Evolutionary conservation across 352 stramenopile species (phyloP).

Genomic region (Phytophthora tentaculata): DNA sequence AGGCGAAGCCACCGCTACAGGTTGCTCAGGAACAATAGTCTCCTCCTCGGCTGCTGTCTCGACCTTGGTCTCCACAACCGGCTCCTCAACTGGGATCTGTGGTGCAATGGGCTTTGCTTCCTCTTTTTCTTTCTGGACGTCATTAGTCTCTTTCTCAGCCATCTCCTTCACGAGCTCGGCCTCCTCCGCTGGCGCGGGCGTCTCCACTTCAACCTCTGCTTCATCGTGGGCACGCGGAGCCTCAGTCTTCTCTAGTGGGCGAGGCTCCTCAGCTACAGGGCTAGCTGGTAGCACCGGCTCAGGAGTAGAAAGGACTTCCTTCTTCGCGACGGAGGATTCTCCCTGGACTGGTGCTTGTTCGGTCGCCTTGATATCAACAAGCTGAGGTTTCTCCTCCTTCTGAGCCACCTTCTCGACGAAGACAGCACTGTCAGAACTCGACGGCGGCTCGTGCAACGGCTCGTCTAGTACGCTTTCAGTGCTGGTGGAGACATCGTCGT

Average conservation of each 20-base stretch:
- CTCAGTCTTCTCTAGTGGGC: slow-evolving; percentile 9
- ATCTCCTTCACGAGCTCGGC: slow-evolving; percentile 1
- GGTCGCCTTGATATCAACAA: slow-evolving; percentile 7
- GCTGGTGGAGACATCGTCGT: slow-evolving; percentile 43
- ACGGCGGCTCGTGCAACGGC: slow-evolving; percentile 24
- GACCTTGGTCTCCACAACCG: background rate
- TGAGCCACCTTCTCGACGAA: background rate
- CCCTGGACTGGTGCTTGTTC: slow-evolving; percentile 9
- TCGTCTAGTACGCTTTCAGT: slow-evolving; percentile 46
- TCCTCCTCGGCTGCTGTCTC: slow-evolving; percentile 9
- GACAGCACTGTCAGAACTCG: slow-evolving; percentile 15
- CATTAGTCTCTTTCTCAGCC: slow-evolving; percentile 9
- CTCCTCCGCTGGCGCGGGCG: slow-evolving; percentile 8
- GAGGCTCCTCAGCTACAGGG: slow-evolving; percentile 17
- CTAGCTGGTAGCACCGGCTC: slow-evolving; percentile 7
- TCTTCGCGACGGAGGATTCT: slow-evolving; percentile 5
- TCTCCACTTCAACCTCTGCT: slow-evolving; percentile 22
- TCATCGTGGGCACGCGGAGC: slow-evolving; percentile 14
- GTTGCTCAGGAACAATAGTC: background rate
- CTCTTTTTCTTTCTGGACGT: slow-evolving; percentile 12
- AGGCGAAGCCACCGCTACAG: background rate
- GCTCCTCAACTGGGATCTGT: slow-evolving; percentile 1
- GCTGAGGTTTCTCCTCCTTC: slow-evolving; percentile 3
- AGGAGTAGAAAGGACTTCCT: slow-evolving; percentile 12
- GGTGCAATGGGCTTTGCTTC: background rate